Evolutionary conservation across 2,329 filamentous ascomycete species (phyloP).

Genomic region (Myriangium duriaei): DNA sequence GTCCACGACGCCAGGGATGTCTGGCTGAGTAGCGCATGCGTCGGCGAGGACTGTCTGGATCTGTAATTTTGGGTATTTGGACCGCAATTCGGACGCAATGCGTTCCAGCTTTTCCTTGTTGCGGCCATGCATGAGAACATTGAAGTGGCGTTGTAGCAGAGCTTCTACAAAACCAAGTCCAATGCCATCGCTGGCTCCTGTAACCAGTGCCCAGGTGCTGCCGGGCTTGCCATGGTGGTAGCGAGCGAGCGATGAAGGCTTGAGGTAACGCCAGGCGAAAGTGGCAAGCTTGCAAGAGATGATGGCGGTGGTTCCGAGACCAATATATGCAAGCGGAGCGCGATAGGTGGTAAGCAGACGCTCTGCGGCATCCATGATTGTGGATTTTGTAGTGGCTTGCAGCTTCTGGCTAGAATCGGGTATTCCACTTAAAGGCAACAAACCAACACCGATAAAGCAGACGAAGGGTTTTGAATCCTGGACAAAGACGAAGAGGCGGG

Average conservation of each 20-base stretch:
- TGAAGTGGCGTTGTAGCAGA: constrained; percentile 41
- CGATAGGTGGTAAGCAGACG: constrained; percentile 1
- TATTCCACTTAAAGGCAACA: too few relatives aligned
- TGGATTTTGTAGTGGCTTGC: too few relatives aligned
- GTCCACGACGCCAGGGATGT: constrained; percentile 16
- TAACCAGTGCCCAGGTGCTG: constrained; percentile 37
- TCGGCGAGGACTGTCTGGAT: constrained; percentile 36
- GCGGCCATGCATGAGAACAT: constrained; percentile 46
- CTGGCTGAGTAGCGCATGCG: constrained; percentile 22
- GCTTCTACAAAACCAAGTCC: constrained; percentile 39
- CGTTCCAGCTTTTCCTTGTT: constrained; percentile 36
- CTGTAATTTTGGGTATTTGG: constrained; percentile 27
- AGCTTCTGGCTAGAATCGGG: too few relatives aligned
- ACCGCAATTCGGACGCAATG: constrained; percentile 29
- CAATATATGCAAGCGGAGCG: constrained; percentile 5
- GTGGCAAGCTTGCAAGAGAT: constrained; percentile 13
- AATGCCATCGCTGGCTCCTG: constrained; percentile 44
- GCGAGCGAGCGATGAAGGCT: constrained; percentile 15
- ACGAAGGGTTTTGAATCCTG: too few relatives aligned
- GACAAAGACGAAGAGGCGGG: too few relatives aligned
- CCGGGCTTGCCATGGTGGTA: constrained; percentile 13
- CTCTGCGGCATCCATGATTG: too few relatives aligned
- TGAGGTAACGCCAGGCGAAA: constrained; percentile 17
- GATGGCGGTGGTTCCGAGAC: constrained; percentile 3
- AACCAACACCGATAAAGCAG: too few relatives aligned